These are phyloP conservation scores for Xenoacremonium recifei DNA, from an alignment of 2,329 filamentous ascomycete genomes.

Conservation along the genomic window DNA sequence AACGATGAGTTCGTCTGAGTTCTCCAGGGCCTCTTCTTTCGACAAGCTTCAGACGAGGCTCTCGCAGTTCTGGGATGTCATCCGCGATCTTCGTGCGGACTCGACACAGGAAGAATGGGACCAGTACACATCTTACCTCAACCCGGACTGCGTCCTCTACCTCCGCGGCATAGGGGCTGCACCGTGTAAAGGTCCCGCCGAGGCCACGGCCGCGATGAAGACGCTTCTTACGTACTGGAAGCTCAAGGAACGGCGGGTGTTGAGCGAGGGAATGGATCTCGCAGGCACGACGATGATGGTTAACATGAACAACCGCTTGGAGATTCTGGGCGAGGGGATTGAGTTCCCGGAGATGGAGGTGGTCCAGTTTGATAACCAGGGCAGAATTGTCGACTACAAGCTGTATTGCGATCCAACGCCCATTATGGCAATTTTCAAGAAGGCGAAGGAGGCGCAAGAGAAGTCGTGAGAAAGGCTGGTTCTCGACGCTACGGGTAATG, in stretches of 20 bases:
- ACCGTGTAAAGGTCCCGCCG: neutral
- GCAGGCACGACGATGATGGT: neutral
- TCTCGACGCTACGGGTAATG: too few relatives aligned
- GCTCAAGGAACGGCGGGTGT: constrained; percentile 3
- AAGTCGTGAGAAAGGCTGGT: too few relatives aligned
- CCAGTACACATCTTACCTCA: constrained; percentile 1
- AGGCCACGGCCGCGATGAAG: constrained; percentile 2
- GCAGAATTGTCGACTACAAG: constrained; percentile 4
- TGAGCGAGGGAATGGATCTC: constrained; percentile 1
- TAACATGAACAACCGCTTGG: constrained; percentile 8
- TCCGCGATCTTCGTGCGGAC: neutral
- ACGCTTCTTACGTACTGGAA: constrained; percentile 4
- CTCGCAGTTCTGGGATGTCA: neutral
- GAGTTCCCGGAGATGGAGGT: constrained; percentile 7
- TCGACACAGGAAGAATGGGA: constrained; percentile 9
- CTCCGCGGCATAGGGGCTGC: constrained; percentile 1
- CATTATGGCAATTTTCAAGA: constrained; percentile 5
- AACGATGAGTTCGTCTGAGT: neutral
- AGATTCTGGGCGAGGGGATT: constrained; percentile 5
- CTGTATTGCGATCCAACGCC: constrained; percentile 6
- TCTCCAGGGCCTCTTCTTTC: neutral
- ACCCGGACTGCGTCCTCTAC: constrained; percentile 1
- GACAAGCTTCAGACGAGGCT: constrained; percentile 3
- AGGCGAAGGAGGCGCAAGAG: neutral
- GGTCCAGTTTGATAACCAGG: constrained; percentile 5